phyloP scores from a whole-genome alignment of 768 basidiomycete genomes.

The Hortiboletus flavorubellus region DNA sequence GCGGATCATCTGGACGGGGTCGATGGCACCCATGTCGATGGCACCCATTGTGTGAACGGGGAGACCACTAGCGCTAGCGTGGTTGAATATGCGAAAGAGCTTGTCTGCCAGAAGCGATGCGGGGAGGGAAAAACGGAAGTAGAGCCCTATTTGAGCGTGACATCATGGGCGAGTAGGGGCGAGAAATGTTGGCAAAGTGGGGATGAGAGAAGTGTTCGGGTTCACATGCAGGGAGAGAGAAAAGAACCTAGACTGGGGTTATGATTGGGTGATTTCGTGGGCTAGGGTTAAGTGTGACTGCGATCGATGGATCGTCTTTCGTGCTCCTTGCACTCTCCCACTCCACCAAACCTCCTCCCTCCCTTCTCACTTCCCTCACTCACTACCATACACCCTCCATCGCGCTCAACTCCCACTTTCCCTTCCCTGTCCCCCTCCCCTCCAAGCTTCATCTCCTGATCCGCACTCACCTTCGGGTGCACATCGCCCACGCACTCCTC shows the following conservation, averaged over 20 bases:
- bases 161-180: constrained; percentile 79
- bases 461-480: constrained; percentile 44
- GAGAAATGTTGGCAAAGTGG: constrained; percentile 67
- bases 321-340: constrained; percentile 21
- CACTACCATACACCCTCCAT: constrained; percentile 47
- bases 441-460: constrained; percentile 51
- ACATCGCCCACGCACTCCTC: constrained; percentile 41
- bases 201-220: constrained; percentile 71
- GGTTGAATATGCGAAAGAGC: constrained; percentile 66
- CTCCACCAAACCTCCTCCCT: constrained; percentile 4
- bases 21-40: no score
- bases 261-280: constrained; percentile 26
- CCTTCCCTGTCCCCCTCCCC: constrained; percentile 36
- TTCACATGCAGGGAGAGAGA: constrained; percentile 52
- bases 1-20: constrained; percentile 93
- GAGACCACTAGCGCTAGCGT: constrained; percentile 55
- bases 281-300: not conserved
- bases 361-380: constrained; percentile 43
- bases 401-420: constrained; percentile 24
- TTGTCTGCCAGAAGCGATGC: constrained; percentile 83
- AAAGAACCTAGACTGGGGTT: constrained; percentile 32
- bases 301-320: constrained; percentile 23
- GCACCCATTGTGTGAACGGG: constrained; percentile 92
- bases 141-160: constrained; percentile 88
- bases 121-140: constrained; percentile 75